phyloP scores from a whole-genome alignment of 2,329 filamentous ascomycete genomes.

The Monascus ruber region DNA sequence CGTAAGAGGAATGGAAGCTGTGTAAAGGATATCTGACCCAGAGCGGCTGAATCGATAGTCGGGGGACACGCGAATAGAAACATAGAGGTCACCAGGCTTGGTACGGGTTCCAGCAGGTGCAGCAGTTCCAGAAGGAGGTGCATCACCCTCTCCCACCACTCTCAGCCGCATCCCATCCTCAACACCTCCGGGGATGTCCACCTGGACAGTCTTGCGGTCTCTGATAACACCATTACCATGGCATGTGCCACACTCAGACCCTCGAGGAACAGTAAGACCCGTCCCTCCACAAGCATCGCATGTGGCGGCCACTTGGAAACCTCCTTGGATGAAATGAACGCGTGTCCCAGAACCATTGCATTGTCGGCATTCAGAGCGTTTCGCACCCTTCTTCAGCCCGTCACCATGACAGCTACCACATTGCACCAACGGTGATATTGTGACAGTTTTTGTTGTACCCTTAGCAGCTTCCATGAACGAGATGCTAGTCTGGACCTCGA shows the following conservation, averaged over 20 bases:
- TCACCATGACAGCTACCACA: slow-evolving; percentile 76
- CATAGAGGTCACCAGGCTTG: slow-evolving; percentile 79
- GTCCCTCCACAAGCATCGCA: slow-evolving; percentile 72
- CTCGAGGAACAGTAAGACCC: slow-evolving; percentile 63
- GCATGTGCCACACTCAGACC: slow-evolving; percentile 71
- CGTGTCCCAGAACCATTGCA: slow-evolving; percentile 81
- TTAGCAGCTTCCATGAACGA: slow-evolving; percentile 95
- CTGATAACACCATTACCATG: slow-evolving; percentile 72
- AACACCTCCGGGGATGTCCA: slow-evolving; percentile 90
- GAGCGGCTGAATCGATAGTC: slow-evolving; percentile 81
- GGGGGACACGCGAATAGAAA: slow-evolving; percentile 77
- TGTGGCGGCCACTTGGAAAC: slow-evolving; percentile 91
- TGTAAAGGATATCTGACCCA: slow-evolving; percentile 86
- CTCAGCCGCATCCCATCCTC: slow-evolving; percentile 92
- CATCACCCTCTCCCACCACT: slow-evolving; percentile 76
- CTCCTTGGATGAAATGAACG: slow-evolving; percentile 80
- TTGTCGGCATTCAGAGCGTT: slow-evolving; percentile 59
- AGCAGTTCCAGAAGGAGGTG: slow-evolving; percentile 62
- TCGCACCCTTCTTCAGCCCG: slow-evolving; percentile 71
- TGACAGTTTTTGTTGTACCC: slow-evolving; percentile 77
- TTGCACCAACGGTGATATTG: slow-evolving; percentile 66
- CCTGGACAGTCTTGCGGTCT: slow-evolving; percentile 68
- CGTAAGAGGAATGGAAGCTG: slow-evolving; percentile 79
- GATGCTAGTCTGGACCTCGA: slow-evolving; percentile 86
- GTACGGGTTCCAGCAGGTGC: slow-evolving; percentile 52